Evolutionary conservation across 2,329 filamentous ascomycete genomes (phyloP).

Genomic region (Calonectria crousiana): DNA sequence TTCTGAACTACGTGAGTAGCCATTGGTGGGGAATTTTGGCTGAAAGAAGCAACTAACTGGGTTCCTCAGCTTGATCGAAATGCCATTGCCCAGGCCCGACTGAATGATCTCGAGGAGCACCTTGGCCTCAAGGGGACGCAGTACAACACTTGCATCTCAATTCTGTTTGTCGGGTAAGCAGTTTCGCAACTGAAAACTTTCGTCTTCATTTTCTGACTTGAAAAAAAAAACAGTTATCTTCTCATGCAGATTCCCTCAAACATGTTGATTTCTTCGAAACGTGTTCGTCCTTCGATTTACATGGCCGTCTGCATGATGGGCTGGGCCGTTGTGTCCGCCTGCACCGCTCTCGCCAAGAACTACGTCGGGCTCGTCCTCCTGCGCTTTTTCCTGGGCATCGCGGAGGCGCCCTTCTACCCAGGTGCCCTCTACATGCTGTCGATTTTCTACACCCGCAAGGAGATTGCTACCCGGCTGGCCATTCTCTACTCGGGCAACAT

Average conservation of each 20-base stretch:
- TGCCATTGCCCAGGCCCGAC: constrained; percentile 67
- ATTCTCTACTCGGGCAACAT: constrained; percentile 57
- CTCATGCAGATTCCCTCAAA: constrained; percentile 54
- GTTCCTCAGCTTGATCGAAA: constrained; percentile 59
- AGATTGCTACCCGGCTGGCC: constrained; percentile 54
- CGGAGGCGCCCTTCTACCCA: constrained; percentile 54
- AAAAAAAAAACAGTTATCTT: constrained; percentile 35
- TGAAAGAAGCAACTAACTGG: not conserved
- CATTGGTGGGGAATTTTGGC: fast-evolving
- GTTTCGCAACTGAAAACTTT: fast-evolving
- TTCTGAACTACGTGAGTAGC: constrained; percentile 50
- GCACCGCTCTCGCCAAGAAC: constrained; percentile 55
- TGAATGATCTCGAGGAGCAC: constrained; percentile 66
- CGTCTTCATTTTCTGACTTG: not conserved
- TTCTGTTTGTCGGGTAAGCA: constrained; percentile 53
- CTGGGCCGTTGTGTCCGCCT: constrained; percentile 56
- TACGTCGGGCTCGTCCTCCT: constrained; percentile 56
- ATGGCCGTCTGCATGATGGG: constrained; percentile 52
- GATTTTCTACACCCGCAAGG: constrained; percentile 66
- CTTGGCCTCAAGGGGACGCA: constrained; percentile 56
- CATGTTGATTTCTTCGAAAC: constrained; percentile 50
- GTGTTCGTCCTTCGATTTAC: constrained; percentile 58
- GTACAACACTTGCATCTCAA: constrained; percentile 51
- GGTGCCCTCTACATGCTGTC: constrained; percentile 56
- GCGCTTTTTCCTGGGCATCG: constrained; percentile 55